Base-by-base conservation (phyloP, 2,329 filamentous ascomycete species). In the Clonostachys rhizophaga region DNA sequence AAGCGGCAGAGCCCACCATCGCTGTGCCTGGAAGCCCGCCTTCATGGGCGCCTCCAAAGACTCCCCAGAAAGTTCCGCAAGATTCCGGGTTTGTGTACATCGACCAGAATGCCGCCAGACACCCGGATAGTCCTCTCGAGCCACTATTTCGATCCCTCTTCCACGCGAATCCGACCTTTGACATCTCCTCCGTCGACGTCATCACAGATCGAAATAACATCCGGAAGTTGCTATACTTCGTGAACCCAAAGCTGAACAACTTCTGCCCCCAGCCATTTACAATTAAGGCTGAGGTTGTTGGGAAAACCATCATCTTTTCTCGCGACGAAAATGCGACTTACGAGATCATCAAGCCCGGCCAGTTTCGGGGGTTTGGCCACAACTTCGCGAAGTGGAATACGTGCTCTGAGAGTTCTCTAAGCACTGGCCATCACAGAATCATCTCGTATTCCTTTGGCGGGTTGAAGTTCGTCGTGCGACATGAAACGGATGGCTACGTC, bases 191-290 rank as follows among this genome's bases (percentile, higher is more conserved):
- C 0, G 50, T 70, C 42, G 67, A 75, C 51, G 47, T 77, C 11
- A 59, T 77, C 17, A 71, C 66, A 4, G 72, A 76, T 51, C 58
- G 70, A 33, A 74, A 72, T 55, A 75, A 71, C 44, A 64, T 77
- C 44, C 69, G 72, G 33, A 76, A 76, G 54, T 67, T 77, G 17
- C 60, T 76, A 2, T 60, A 61, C 3, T 74, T 76, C 49, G 50
- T 74, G 43, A 57, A 67, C 34, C 61, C 62, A 1, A 44, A 16
- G 7, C 49, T 54, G 3, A 47, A 41, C 20, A 57, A 47, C 39
- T 50, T 34, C 49, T 10, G 52, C 14, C n/a, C 58, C 11, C 58
- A 69, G 13, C 10, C 56, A 6, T 75, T 75, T 50, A 62, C 58
- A n/a, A 71, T 77, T 39, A 48, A 61, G 1, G 57, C 71, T 30